phyloP scores from a whole-genome alignment of 2,329 filamentous ascomycete genomes.

The Daldinia eschscholtzii region DNA sequence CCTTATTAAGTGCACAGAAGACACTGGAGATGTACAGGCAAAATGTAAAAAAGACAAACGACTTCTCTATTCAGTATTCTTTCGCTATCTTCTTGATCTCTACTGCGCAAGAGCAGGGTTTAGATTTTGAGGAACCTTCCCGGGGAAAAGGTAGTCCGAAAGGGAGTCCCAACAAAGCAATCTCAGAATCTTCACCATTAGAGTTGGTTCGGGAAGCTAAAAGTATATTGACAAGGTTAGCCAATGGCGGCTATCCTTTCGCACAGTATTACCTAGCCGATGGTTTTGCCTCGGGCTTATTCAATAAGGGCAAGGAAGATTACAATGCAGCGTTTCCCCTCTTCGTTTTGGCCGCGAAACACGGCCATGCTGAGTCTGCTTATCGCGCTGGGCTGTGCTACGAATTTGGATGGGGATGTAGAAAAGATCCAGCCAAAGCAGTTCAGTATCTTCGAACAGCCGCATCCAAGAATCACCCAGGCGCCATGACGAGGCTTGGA shows the following conservation, averaged over 20 bases:
- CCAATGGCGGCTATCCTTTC: constrained; percentile 92
- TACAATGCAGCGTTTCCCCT: constrained; percentile 92
- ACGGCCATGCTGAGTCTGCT: constrained; percentile 95
- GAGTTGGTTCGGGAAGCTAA: constrained; percentile 88
- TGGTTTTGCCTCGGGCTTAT: constrained; percentile 92
- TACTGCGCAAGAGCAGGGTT: constrained; percentile 82
- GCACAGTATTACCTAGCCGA: constrained; percentile 98
- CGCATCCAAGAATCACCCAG: constrained; percentile 93
- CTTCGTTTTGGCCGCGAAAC: constrained; percentile 93
- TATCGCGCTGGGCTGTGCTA: constrained; percentile 96
- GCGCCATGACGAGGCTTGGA: constrained; percentile 91
- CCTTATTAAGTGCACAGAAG: constrained; percentile 89
- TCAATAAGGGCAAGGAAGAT: constrained; percentile 94
- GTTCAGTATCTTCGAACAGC: constrained; percentile 93
- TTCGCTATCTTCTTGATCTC: constrained; percentile 96
- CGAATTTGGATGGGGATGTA: constrained; percentile 97
- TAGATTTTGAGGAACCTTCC: constrained; percentile 64
- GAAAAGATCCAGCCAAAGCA: constrained; percentile 89
- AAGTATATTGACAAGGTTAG: constrained; percentile 85
- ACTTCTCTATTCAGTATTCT: constrained; percentile 91
- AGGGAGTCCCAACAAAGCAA: constrained; percentile 48
- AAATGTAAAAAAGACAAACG: constrained; percentile 97
- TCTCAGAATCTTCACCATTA: constrained; percentile 65
- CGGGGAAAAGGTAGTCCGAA: constrained; percentile 63
- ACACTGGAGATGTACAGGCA: constrained; percentile 97